Conservation (phyloP, 2,329 filamentous ascomycete species). For the Colletotrichum orchidophilum region DNA sequence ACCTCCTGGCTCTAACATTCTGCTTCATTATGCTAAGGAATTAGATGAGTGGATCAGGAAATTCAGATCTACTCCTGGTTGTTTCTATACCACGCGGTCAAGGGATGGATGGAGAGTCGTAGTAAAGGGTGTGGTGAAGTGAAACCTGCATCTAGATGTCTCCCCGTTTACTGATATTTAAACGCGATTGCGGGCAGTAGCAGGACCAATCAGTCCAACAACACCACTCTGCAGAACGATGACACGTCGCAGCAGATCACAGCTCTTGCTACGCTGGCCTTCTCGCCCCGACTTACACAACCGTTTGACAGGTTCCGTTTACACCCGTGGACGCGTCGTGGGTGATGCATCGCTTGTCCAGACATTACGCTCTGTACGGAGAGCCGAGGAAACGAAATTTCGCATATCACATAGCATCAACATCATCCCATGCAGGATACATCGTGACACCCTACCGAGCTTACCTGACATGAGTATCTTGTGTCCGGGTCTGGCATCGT, state of each 20-base stretch:
- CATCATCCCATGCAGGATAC: not conserved
- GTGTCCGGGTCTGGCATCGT: not conserved
- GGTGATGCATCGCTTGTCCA: not conserved
- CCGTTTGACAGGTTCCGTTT: not conserved
- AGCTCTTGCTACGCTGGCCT: not conserved
- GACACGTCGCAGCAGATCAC: not conserved
- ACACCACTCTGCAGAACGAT: not conserved
- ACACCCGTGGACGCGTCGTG: not conserved
- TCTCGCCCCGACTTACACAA: not conserved
- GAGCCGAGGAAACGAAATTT: too few relatives aligned
- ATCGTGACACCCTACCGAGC: not conserved
- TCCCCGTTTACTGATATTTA: not conserved
- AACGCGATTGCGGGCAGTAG: not conserved
- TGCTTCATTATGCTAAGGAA: not conserved
- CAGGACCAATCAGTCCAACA: not conserved
- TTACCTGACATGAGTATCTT: not conserved
- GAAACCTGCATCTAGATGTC: not conserved
- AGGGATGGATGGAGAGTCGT: not conserved
- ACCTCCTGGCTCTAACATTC: not conserved
- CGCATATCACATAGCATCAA: not conserved
- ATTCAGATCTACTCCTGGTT: too few relatives aligned
- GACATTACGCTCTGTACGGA: not conserved
- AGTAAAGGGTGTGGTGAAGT: not conserved
- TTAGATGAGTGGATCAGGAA: not conserved
- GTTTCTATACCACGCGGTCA: not conserved